Conservation (phyloP, 345 rosid genomes). For the Dovyalis caffra region DNA sequence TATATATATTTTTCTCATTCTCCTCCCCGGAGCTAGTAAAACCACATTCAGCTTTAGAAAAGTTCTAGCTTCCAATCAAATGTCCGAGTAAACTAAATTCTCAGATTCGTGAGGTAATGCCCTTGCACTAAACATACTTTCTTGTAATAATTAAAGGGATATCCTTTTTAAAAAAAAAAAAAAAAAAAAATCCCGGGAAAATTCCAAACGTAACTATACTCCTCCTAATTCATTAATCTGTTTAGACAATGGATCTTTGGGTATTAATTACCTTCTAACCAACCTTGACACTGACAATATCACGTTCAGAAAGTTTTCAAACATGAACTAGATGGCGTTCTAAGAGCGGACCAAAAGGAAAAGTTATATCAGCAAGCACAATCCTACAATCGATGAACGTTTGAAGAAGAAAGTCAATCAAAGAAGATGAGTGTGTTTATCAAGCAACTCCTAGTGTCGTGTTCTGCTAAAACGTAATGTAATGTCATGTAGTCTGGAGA, state of each 20-base stretch:
- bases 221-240: background rate
- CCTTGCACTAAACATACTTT: background rate
- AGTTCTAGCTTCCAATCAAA: background rate
- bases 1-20: background rate
- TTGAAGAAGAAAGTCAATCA: background rate
- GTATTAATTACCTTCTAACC: background rate
- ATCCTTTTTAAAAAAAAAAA: background rate
- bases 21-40: background rate
- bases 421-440: background rate
- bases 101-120: background rate
- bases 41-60: background rate
- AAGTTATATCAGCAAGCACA: background rate
- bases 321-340: background rate
- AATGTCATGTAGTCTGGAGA: background rate
- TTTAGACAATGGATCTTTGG: background rate
- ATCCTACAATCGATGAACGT: background rate
- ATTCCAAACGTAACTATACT: background rate
- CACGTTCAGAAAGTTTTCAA: too few species aligned
- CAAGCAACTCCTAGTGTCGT: background rate
- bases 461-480: background rate
- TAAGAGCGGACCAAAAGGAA: background rate
- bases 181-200: background rate
- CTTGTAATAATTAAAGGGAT: background rate
- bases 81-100: background rate
- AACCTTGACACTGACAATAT: too few species aligned